A percentile compares a stretch with the other conserved stretches of the same genome.
Conservation (phyloP, 208 protist species). For the Acanthamoeba lenticulata region DNA sequence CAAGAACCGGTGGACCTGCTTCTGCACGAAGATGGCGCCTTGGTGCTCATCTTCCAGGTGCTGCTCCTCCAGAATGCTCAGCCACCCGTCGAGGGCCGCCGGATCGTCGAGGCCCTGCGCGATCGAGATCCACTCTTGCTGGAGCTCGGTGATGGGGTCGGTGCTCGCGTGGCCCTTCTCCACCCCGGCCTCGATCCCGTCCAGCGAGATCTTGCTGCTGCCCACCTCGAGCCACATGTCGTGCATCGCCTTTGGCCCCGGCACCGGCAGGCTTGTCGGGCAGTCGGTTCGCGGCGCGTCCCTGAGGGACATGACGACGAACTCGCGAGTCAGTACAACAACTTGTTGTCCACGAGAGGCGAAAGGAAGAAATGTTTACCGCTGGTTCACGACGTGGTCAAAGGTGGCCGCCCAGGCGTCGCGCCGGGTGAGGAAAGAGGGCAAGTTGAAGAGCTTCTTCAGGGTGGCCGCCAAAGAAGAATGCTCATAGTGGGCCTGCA, state of each 20-base stretch:
- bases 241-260: neutral
- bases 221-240: neutral
- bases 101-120: neutral
- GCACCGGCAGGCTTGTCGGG: slow-evolving; percentile 5
- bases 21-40: slow-evolving; percentile 47
- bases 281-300: slow-evolving; percentile 38
- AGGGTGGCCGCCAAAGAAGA: slow-evolving; percentile 75
- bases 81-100: neutral
- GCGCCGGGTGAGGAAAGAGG: slow-evolving; percentile 53
- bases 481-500: slow-evolving; percentile 68
- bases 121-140: neutral
- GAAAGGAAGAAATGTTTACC: neutral
- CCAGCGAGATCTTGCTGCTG: neutral
- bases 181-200: neutral
- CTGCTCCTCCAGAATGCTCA: neutral
- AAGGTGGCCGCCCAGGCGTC: slow-evolving; percentile 79
- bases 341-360: too few relatives aligned
- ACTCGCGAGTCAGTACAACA: too few relatives aligned
- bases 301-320: neutral
- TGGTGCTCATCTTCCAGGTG: slow-evolving; percentile 6
- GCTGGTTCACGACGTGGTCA: slow-evolving; percentile 37
- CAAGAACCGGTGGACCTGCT: slow-evolving; percentile 38
- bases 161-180: neutral
- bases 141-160: slow-evolving; percentile 30
- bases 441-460: slow-evolving; percentile 79